These are phyloP conservation scores for Paraphoma chrysanthemicola DNA, from an alignment of 2,329 filamentous ascomycete genomes.

Conservation along the genomic window DNA sequence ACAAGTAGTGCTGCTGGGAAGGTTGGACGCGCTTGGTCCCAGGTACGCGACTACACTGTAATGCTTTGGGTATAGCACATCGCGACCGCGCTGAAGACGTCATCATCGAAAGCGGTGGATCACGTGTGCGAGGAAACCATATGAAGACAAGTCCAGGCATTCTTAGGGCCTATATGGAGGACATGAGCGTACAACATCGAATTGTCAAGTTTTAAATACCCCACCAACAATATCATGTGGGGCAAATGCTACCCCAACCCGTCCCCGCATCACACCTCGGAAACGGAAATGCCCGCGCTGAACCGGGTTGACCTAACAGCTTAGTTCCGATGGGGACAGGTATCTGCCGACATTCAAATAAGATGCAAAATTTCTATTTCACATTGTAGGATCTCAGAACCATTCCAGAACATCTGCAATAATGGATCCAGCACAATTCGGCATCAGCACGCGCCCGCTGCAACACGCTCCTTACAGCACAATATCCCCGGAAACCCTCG, in stretches of 20 bases:
- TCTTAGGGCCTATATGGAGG: too few relatives aligned
- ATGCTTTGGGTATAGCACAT: too few relatives aligned
- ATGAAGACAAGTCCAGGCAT: too few relatives aligned
- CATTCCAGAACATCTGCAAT: neutral
- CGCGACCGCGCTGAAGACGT: too few relatives aligned
- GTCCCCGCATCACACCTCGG: slow-evolving; percentile 7
- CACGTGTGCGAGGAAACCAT: too few relatives aligned
- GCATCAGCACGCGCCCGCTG: slow-evolving; percentile 23
- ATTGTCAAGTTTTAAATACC: neutral
- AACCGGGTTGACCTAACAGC: too few relatives aligned
- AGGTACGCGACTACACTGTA: too few relatives aligned
- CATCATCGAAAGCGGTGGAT: too few relatives aligned
- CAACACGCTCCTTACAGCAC: slow-evolving; percentile 27
- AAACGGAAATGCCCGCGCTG: neutral
- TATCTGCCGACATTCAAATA: neutral
- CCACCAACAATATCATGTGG: slow-evolving; percentile 6
- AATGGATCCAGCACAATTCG: slow-evolving; percentile 34
- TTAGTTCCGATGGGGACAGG: neutral
- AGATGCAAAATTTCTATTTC: neutral
- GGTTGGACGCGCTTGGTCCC: too few relatives aligned
- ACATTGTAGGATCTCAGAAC: neutral
- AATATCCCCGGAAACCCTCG: slow-evolving; percentile 21
- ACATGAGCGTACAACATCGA: too few relatives aligned
- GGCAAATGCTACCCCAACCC: slow-evolving; percentile 8
- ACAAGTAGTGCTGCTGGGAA: too few relatives aligned